A percentile compares a stretch with the other conserved stretches of the same genome.
These are phyloP conservation scores for Eimeria zaria DNA, from an alignment of 169 alveolate species.

Conservation along the genomic window DNA sequence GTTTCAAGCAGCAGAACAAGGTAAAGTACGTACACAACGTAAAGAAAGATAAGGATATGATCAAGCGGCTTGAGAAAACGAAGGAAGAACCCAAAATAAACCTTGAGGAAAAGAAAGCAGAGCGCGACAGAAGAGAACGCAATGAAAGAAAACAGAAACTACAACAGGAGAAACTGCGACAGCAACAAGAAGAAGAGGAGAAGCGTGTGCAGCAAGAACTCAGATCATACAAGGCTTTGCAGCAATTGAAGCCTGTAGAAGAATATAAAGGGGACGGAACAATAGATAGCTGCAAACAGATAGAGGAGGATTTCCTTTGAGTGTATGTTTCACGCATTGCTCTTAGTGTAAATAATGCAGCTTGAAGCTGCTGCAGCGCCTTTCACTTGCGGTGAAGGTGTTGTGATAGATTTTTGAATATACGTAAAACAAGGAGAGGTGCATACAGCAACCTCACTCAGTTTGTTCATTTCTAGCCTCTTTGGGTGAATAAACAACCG, in stretches of 20 bases:
- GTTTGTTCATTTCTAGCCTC: too few relatives aligned
- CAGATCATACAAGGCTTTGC: constrained; percentile 24
- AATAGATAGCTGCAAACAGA: constrained; percentile 79
- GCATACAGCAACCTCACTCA: too few relatives aligned
- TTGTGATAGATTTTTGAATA: too few relatives aligned
- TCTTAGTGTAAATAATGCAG: too few relatives aligned
- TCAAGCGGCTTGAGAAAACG: constrained; percentile 56
- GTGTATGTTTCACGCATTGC: too few relatives aligned
- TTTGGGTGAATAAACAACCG: too few relatives aligned
- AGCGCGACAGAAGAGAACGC: constrained; percentile 38
- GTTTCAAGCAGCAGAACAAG: constrained; percentile 52
- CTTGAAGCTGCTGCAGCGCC: too few relatives aligned
- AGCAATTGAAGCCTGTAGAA: constrained; percentile 26
- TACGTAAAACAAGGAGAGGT: too few relatives aligned
- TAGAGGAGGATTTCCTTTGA: constrained; percentile 82
- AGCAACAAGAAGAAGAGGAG: background rate
- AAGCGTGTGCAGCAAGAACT: constrained; percentile 21
- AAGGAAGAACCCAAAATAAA: background rate
- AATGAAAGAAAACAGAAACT: background rate
- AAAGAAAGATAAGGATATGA: constrained; percentile 40
- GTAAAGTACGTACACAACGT: constrained; percentile 51
- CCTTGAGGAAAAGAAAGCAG: background rate
- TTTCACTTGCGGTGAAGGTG: too few relatives aligned
- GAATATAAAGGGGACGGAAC: constrained; percentile 80
- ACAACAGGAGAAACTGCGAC: constrained; percentile 13